Evolutionary conservation across 192 early-diverging fungal genomes (phyloP).

Genomic region (Phlyctochytrium bullatum): DNA sequence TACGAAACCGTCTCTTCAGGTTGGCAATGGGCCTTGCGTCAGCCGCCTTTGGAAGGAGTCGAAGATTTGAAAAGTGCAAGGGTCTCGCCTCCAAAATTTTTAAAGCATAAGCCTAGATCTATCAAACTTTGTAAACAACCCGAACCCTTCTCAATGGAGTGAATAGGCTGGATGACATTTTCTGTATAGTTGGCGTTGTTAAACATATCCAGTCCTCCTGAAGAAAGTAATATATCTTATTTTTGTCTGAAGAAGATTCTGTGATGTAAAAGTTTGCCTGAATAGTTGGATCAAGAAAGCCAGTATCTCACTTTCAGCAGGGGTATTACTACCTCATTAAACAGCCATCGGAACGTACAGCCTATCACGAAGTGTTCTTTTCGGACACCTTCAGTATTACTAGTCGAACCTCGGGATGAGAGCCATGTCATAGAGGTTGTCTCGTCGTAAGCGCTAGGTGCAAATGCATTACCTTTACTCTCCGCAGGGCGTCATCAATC

Average conservation of each 20-base stretch:
- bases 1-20: slow-evolving; percentile 44
- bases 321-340: background rate
- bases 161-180: slow-evolving; percentile 39
- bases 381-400: no score
- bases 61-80: slow-evolving; percentile 64
- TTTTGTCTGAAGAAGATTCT: slow-evolving; percentile 62
- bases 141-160: slow-evolving; percentile 16
- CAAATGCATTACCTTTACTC: no score
- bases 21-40: slow-evolving; percentile 82
- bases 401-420: no score
- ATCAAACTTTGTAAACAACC: background rate
- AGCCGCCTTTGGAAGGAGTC: slow-evolving; percentile 76
- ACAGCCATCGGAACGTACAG: no score
- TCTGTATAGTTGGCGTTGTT: slow-evolving; percentile 41
- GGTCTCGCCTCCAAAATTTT: slow-evolving; percentile 6
- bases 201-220: slow-evolving; percentile 70
- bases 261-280: slow-evolving; percentile 79
- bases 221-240: slow-evolving; percentile 72
- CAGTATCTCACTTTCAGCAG: background rate
- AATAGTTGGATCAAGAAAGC: background rate
- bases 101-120: background rate
- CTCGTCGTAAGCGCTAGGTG: no score
- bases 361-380: no score
- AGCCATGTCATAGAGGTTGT: no score
- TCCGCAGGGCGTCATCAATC: no score